Evolutionary conservation across 345 rosid species (phyloP).

Genomic region (Stellera chamaejasme): DNA sequence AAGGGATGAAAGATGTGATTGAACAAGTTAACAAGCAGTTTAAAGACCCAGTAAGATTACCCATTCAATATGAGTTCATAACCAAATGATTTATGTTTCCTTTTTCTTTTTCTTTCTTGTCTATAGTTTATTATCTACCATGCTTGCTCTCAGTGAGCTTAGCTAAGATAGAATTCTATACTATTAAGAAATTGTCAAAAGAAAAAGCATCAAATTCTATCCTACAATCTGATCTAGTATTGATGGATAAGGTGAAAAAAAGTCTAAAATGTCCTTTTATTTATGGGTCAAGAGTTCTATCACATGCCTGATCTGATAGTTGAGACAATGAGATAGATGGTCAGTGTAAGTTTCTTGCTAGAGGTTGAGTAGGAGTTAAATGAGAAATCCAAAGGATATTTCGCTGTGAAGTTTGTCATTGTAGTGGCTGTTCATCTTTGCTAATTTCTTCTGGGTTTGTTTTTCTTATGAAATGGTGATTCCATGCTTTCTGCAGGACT

Average conservation of each 20-base stretch:
- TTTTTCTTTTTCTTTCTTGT: not conserved
- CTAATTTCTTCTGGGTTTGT: not conserved
- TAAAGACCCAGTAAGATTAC: constrained; percentile 76
- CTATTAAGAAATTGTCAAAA: too few species aligned
- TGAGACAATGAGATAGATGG: too few species aligned
- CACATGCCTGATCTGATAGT: too few species aligned
- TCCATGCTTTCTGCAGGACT: constrained; percentile 44
- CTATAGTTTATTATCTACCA: not conserved
- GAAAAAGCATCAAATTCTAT: too few species aligned
- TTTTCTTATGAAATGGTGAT: constrained; percentile 3
- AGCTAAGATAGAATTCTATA: too few species aligned
- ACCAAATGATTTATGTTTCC: constrained; percentile 1
- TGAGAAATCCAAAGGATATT: not conserved
- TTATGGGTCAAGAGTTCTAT: too few species aligned
- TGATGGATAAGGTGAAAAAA: too few species aligned
- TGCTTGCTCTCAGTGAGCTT: too few species aligned
- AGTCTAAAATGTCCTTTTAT: too few species aligned
- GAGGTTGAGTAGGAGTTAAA: not conserved
- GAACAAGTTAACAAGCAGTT: constrained; percentile 95
- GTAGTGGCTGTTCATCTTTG: too few species aligned
- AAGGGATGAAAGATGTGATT: constrained; percentile 96
- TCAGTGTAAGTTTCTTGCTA: too few species aligned
- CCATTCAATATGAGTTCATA: not conserved
- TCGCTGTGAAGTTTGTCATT: not conserved
- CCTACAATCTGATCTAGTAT: too few species aligned